phyloP scores from a whole-genome alignment of 164 flowering plant species.

The Vitis riparia region DNA sequence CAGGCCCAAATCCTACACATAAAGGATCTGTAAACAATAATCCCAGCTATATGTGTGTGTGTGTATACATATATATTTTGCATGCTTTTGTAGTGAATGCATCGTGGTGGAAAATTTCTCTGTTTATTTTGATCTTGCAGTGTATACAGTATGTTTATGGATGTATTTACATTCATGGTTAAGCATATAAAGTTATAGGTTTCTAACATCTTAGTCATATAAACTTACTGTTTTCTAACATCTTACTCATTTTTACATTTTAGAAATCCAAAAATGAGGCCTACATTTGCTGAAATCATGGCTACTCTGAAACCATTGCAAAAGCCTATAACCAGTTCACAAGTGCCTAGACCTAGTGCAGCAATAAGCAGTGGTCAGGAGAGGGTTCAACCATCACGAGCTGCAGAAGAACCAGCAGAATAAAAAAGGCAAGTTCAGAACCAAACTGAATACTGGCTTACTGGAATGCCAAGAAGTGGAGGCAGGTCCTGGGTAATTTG shows the following conservation, averaged over 20 bases:
- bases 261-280: conserved; percentile 86
- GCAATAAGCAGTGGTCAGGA: conserved; percentile 22
- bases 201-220: background rate
- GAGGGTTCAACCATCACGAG: conserved; percentile 26
- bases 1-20: too few relatives aligned
- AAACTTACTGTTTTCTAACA: background rate
- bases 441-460: background rate
- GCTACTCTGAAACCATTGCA: conserved; percentile 82
- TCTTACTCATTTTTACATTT: conserved; percentile 16
- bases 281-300: conserved; percentile 90
- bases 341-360: conserved; percentile 45
- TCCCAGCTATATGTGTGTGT: too few relatives aligned
- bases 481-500: conserved; percentile 11
- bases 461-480: background rate
- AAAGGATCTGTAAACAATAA: too few relatives aligned
- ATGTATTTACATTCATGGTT: background rate
- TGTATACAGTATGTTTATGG: background rate
- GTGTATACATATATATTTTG: too few relatives aligned
- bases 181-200: background rate
- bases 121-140: too few relatives aligned
- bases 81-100: too few relatives aligned
- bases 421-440: conserved; percentile 9
- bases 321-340: conserved; percentile 60
- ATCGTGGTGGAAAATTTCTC: too few relatives aligned
- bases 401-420: conserved; percentile 20